Conservation (phyloP, 768 basidiomycete species). For the Podaxis mareebaensis region DNA sequence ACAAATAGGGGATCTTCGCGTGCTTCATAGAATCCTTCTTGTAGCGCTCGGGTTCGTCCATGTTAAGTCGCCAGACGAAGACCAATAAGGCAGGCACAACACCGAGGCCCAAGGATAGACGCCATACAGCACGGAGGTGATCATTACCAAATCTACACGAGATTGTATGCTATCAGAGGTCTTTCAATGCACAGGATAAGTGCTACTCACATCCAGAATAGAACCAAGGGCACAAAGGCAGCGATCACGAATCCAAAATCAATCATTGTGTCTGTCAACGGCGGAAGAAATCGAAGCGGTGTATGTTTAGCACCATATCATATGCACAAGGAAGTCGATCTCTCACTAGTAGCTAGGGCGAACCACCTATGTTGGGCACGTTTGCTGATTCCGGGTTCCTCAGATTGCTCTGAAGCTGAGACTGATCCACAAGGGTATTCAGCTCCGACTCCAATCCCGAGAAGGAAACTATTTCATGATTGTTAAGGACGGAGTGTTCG, state of each 20-base stretch:
- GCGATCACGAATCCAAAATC: slow-evolving; percentile 81
- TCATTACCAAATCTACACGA: slow-evolving; percentile 63
- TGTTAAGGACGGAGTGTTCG: background rate
- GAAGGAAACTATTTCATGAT: slow-evolving; percentile 59
- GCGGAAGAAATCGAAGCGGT: background rate
- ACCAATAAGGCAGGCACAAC: slow-evolving; percentile 77
- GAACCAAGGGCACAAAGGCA: slow-evolving; percentile 79
- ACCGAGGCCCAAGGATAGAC: slow-evolving; percentile 82
- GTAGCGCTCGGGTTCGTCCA: slow-evolving; percentile 78
- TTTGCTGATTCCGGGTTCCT: slow-evolving; percentile 76
- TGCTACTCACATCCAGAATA: slow-evolving; percentile 79
- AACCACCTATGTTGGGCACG: slow-evolving; percentile 86
- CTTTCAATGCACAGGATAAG: background rate
- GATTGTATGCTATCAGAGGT: slow-evolving; percentile 4
- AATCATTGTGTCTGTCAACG: slow-evolving; percentile 71
- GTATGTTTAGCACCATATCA: background rate
- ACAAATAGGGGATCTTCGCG: slow-evolving; percentile 69
- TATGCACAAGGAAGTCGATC: slow-evolving; percentile 20
- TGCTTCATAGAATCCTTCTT: slow-evolving; percentile 80
- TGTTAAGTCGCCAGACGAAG: slow-evolving; percentile 84
- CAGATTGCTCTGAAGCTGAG: slow-evolving; percentile 87
- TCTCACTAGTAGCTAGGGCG: slow-evolving; percentile 81
- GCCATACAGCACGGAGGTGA: slow-evolving; percentile 87
- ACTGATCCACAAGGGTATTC: slow-evolving; percentile 92
- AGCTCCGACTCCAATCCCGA: slow-evolving; percentile 87